phyloP scores from a whole-genome alignment of 495 filamentous ascomycete species.

The Platismatia glauca region DNA sequence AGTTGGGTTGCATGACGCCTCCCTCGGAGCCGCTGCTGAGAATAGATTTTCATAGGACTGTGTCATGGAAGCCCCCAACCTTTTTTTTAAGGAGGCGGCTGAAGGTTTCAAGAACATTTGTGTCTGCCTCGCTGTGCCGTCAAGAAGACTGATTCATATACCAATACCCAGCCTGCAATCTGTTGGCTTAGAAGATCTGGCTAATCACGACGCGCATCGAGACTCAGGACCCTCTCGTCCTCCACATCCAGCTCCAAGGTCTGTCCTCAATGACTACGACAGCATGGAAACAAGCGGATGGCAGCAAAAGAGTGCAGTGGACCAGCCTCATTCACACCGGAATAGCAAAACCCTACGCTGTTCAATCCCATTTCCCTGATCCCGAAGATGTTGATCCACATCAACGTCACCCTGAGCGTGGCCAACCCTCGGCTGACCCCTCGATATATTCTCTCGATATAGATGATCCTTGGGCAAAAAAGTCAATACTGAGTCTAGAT shows the following conservation, averaged over 20 bases:
- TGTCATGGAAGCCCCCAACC: no score
- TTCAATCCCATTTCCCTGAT: neutral
- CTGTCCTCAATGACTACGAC: neutral
- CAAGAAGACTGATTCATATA: neutral
- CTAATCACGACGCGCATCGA: neutral
- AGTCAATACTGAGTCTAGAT: constrained; percentile 14
- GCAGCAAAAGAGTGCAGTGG: neutral
- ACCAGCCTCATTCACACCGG: neutral
- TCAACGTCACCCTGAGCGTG: neutral
- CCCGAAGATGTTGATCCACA: neutral
- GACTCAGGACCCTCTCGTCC: neutral
- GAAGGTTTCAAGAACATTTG: neutral
- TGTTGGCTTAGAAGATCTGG: neutral
- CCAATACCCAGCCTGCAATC: neutral
- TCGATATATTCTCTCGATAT: neutral
- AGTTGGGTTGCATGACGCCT: neutral
- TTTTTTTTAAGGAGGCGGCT: neutral
- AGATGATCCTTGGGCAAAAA: constrained; percentile 13
- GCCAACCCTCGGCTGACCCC: neutral
- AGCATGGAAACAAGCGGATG: neutral
- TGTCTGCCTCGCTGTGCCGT: neutral
- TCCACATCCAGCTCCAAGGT: neutral
- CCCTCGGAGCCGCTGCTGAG: neutral
- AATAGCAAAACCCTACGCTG: neutral
- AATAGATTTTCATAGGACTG: neutral